phyloP scores from a whole-genome alignment of 78 protist species.

The Dictyostelium citrinum region DNA sequence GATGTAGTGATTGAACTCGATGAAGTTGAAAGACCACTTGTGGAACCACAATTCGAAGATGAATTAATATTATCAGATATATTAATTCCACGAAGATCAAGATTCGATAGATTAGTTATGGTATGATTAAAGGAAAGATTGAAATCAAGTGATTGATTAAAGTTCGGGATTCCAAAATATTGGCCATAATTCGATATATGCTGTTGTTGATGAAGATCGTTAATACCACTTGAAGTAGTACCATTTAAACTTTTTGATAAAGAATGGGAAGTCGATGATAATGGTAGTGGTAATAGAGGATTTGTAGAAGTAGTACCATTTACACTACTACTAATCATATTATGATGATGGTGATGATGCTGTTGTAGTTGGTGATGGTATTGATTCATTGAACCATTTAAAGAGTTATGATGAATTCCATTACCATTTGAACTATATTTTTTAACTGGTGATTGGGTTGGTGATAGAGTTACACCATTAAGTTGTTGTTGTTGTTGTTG shows the following conservation, averaged over 20 bases:
- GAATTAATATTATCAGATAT: not conserved
- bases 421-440: not conserved
- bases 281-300: not conserved
- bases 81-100: constrained; percentile 20
- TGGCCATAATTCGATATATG: constrained; percentile 9
- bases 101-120: not conserved
- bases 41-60: not conserved
- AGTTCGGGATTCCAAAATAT: constrained; percentile 28
- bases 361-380: not conserved
- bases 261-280: not conserved
- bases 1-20: not conserved
- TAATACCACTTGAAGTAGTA: not conserved
- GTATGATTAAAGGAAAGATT: constrained; percentile 3
- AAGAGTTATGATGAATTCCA: not conserved
- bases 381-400: not conserved
- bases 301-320: not conserved
- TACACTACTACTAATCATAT: not conserved
- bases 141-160: constrained; percentile 10
- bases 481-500: not conserved
- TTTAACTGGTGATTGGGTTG: not conserved
- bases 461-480: not conserved
- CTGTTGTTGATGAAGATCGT: not conserved
- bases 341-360: not conserved
- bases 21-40: not conserved
- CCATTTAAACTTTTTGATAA: constrained; percentile 9